Evolutionary conservation across 1,284 basidiomycete genomes (phyloP), one percentile per base, ranked within the genome.

Genomic region (Nidula niveotomentosa): DNA sequence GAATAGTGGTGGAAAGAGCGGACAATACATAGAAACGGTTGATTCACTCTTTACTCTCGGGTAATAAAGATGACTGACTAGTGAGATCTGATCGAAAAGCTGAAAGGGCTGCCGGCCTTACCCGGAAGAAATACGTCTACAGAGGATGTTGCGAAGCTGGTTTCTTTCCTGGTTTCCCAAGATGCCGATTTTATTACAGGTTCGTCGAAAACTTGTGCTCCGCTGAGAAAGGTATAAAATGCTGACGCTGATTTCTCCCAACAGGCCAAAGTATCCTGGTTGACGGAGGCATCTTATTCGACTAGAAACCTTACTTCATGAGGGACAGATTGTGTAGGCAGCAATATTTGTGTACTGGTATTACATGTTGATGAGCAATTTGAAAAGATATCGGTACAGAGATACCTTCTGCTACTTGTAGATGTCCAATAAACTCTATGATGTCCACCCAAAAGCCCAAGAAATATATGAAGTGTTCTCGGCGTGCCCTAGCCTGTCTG

Each of bases 101-200:
- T 41, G 10, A 15, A 41, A 41, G 15, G 39, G 10, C 39, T 12
- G 10, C 15, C 39, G 2, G 39, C 39, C 23, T 23, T 23, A 41
- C 39, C 15, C 4, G 12, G 39, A 12, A 41, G 39, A 41, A 41
- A 41, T 41, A 15, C 12, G 15, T 12, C 64, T 51, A 69, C 73
- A 4, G 69, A 75, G 52, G 71, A 77, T 52, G 69, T 77, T 56
- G 74, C 76, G 10, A 70, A 69, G 18, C 63, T 78, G n/a, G 76
- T 77, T 4, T 75, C 76, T 0, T 78, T 71, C 66, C 62, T 78
- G 6, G 73, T 67, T 6, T 75, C 72, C 1, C 64, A 72, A 33
- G 74, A 74, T 53, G 68, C 70, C 8, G 62, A 65, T 51, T 76
- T 72, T 56, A 70, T 77, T 53, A 78, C 75, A 17, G 76, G 76